Evolutionary conservation across 2,329 filamentous ascomycete genomes (phyloP), one percentile per base, ranked within the genome.

Genomic region (Verticillium alfalfae): DNA sequence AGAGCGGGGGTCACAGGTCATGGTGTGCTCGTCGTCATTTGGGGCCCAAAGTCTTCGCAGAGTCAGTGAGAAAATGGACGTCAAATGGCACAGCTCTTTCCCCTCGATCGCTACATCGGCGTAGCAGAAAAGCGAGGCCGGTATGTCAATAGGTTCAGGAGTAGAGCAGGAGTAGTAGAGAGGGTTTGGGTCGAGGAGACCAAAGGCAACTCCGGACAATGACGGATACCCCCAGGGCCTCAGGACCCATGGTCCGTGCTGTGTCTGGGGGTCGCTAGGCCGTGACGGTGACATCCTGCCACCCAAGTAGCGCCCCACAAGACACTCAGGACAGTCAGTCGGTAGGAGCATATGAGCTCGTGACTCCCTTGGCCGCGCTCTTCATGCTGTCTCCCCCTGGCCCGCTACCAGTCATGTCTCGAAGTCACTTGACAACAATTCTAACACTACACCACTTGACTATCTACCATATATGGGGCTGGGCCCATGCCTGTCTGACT

Each of bases 1-100:
- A 65, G 69, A 70, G 72, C 70, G 71, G 71, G 71, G 72, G 70
- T 31, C 66, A 67, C 66, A 67, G 68, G 61, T 72, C 73, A 75
- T 75, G 67, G 60, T 66, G 63, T 57, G 61, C 52, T 65, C 39
- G 63, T 66, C 63, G 65, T 65, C 58, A 56, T 52, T 52, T 52
- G 45, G 45, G 39, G 45, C 45, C 9, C 61, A 61, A 57, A n/a
- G 56, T 39, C 16, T 52, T 52, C 37, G 45, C 18, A 12, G 9
- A 12, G 8, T 18, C 45, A 52, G 45, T 18, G 7, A 26, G 45
- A 9, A 52, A 18, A n/a, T 52, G 3, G 45, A 2, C 22, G n/a
- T 52, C 9, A 9, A 26, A 26, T 9, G n/a, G 16, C 5, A 26
- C 18, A 18, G 45, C 10, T 7, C 22, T 26, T 8, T 22, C 12